phyloP scores from a whole-genome alignment of 2,329 filamentous ascomycete genomes.

The Xylaria arbuscula region DNA sequence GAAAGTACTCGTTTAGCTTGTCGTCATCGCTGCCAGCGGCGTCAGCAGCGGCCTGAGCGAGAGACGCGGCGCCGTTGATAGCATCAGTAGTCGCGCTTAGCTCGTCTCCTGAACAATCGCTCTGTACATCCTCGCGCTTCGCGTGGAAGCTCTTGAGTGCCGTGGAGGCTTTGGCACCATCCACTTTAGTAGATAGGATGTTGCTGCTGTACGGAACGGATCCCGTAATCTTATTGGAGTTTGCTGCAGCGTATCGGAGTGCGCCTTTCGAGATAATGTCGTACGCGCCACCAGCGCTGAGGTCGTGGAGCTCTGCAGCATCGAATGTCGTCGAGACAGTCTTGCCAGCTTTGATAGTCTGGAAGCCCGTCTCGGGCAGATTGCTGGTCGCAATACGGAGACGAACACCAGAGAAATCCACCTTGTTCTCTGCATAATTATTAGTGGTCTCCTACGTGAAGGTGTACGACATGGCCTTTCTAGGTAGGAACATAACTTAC shows the following conservation, averaged over 20 bases:
- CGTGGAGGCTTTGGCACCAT: conserved; percentile 64
- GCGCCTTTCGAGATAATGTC: conserved; percentile 66
- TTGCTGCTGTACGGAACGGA: conserved; percentile 69
- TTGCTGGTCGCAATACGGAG: conserved; percentile 57
- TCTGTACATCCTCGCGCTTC: conserved; percentile 58
- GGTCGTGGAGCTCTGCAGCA: conserved; percentile 65
- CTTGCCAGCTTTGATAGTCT: conserved; percentile 59
- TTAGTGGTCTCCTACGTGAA: not conserved
- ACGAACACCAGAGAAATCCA: conserved; percentile 65
- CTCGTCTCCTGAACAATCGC: conserved; percentile 64
- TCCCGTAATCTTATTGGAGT: conserved; percentile 64
- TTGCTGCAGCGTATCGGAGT: conserved; percentile 64
- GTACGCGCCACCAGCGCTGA: conserved; percentile 63
- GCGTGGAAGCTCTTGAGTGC: conserved; percentile 59
- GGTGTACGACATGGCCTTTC: not conserved
- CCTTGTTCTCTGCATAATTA: conserved; percentile 50
- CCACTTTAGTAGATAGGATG: conserved; percentile 64
- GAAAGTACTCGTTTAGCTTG: conserved; percentile 73
- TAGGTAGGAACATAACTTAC: conserved; percentile 10
- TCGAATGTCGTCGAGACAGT: conserved; percentile 65
- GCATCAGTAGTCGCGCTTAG: conserved; percentile 60
- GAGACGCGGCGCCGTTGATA: conserved; percentile 64
- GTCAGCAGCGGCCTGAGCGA: conserved; percentile 55
- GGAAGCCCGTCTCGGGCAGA: conserved; percentile 60
- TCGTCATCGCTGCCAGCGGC: conserved; percentile 68